Base-by-base conservation (phyloP, 805 yeast species). In the Kluyveromyces lactis region DNA sequence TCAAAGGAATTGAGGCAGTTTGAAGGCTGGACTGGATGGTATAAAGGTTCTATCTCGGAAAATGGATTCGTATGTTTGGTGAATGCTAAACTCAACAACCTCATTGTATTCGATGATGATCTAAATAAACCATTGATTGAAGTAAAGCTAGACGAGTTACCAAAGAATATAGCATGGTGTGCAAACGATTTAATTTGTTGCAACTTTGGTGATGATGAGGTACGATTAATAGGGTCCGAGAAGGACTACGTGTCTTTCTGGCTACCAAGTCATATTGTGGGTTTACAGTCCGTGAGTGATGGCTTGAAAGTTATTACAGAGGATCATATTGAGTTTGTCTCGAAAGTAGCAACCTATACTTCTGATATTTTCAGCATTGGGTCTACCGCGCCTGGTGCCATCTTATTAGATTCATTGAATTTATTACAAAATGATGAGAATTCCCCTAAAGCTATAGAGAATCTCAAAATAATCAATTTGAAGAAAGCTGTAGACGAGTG, bases 401-500 rank as follows among this genome's bases (percentile, higher is more conserved):
- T 90, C 18, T 63, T 92, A 26, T 62, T 86, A 7, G 96, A 89
- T 60, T 82, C 95, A 7, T 70, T 79, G 28, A 81, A 79, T 30
- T 71, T 82, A 42, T 63, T 86, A 7, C 28, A 42, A 9, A 30
- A 39, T 3, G 73, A 76, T 11, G 63, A 64, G 29, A 80, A 81
- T 47, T 75, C 92, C 0, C 86, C 95, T 0, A 80, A 81, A 50
- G 90, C 95, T 0, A 85, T 83, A 52, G 86, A 83, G 42, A 84
- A 81, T 44, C 66, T 89, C 26, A 68, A 72, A 58, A 56, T 75
- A 42, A 67, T 80, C 45, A 62, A 75, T 46, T 29, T 60, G 11
- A 71, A 73, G 23, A 63, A 66, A 13, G 95, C 96, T 1, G 79
- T 90, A 1, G 69, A 71, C 26, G 74, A 71, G 15, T 85, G 95